Base-by-base conservation (phyloP, 2,329 filamentous ascomycete species). In the Microascus cirrosus region DNA sequence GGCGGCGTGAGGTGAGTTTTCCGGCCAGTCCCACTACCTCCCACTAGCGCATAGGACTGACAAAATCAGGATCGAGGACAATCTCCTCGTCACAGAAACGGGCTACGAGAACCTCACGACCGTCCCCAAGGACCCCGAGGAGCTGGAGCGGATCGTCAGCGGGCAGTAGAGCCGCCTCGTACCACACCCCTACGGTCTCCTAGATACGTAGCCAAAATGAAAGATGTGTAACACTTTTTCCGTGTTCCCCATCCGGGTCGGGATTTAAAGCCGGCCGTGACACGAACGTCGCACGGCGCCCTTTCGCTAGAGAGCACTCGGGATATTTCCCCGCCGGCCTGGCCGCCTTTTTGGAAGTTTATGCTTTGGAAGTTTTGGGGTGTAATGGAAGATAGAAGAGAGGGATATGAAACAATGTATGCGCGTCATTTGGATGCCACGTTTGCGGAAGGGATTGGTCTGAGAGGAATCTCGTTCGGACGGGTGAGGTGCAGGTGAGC, bases 101-200 rank as follows among this genome's bases (percentile, higher is more conserved):
- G 87, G 88, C 6, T 82, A 80, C 61, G 82, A 89, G 66, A 92
- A 92, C 68, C 68, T 92, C 62, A 92, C 88, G 1, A 83, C 82
- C 13, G 85, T 84, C 3, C 78, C 83, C 5, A 91, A 90, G 69
- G 84, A 87, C 58, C 77, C 85, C 2, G 77, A 75, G 18, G 80
- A 83, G 64, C 73, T 88, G 68, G 79, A 88, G 64, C 53, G 35
- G 36, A 51, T 62, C 25, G 56, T 62, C 45, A 59, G 20, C 12
- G 48, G 48, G 48, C 48, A 25, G 24, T 51, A 24, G 8, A 18
- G 48, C 39, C n/a, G n/a, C 39, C 13, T 45, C 13, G 13, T n/a
- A n/a, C n/a, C 15, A 45, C 39, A n/a, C 13, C 15, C 15, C 15
- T 45, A 13, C 36, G 36, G 13, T 3, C 1, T 45, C 39, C 13